A percentile compares a stretch with the other conserved stretches of the same genome.
These are phyloP conservation scores for Haplosporangium sp. DNA, from an alignment of 371 early-diverging fungal genomes.

Conservation along the genomic window DNA sequence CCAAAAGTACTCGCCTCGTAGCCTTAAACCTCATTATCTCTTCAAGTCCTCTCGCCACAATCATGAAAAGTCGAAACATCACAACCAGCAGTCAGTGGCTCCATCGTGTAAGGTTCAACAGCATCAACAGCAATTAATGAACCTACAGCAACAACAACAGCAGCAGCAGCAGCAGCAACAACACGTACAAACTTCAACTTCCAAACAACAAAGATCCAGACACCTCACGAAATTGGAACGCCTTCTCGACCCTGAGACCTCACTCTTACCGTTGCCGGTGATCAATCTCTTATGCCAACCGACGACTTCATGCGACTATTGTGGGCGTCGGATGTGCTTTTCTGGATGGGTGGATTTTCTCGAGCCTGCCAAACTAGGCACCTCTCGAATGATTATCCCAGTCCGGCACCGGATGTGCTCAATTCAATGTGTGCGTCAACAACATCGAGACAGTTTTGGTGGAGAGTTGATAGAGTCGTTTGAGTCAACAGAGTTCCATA, in stretches of 20 bases:
- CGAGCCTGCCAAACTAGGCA: constrained; percentile 44
- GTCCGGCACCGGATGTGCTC: constrained; percentile 53
- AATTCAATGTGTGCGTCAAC: constrained; percentile 33
- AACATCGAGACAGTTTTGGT: constrained; percentile 42
- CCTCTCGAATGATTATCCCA: constrained; percentile 35
- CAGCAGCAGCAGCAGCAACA: constrained; percentile 8
- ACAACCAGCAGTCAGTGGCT: no score
- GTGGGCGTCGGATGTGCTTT: constrained; percentile 37
- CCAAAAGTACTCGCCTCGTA: constrained; percentile 15
- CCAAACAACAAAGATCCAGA: no score
- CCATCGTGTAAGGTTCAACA: not conserved
- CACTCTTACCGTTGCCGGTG: constrained; percentile 27
- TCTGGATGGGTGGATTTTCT: constrained; percentile 51
- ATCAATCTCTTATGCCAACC: constrained; percentile 29
- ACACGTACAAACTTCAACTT: not conserved
- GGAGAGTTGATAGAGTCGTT: constrained; percentile 38
- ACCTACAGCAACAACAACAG: not conserved
- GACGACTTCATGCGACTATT: constrained; percentile 41
- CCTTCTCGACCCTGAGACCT: constrained; percentile 35
- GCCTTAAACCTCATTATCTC: constrained; percentile 11
- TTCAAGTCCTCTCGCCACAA: constrained; percentile 17
- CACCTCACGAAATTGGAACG: constrained; percentile 18
- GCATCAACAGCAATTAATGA: not conserved
- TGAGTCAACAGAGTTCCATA: constrained; percentile 42
- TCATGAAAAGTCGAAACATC: not conserved